Base-by-base conservation (phyloP, 495 filamentous ascomycete species). In the Glonium stellatum region DNA sequence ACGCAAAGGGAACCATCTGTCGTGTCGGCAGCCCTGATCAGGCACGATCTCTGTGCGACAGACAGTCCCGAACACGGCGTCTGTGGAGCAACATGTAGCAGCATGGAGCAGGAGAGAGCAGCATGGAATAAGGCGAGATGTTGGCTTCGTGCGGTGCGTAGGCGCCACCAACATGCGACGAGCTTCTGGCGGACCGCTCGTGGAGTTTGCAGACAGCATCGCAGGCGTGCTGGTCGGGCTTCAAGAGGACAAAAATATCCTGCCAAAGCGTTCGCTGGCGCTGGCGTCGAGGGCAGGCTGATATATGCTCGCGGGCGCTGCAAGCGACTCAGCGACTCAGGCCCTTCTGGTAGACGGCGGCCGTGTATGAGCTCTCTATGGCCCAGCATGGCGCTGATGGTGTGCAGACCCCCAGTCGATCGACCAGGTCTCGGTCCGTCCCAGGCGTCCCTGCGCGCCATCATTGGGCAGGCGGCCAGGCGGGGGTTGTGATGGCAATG, bases 31-130 rank as follows among this genome's bases (percentile, higher is more conserved):
- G 48, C 48, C 13, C 13, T 54, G 44, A 19, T 64, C 57, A 60
- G 57, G 62, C 56, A 49, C 57, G 57, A 60, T 60, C 57, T 56
- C n/a, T 31, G 62, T 56, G 53, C 27, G 57, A 58, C 61, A 41
- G 57, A 58, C 61, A 41, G 25, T 12, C 13, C 39, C 22, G 35
- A 48, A 64, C n/a, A n/a, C n/a, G n/a, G n/a, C n/a, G n/a, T n/a
- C n/a, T n/a, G n/a, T n/a, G n/a, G n/a, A n/a, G n/a, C n/a, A n/a
- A n/a, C n/a, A n/a, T n/a, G n/a, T n/a, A n/a, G n/a, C n/a, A n/a
- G n/a, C n/a, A n/a, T n/a, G n/a, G n/a, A n/a, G n/a, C n/a, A n/a
- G n/a, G n/a, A n/a, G n/a, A n/a, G n/a, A n/a, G n/a, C n/a, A n/a
- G n/a, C n/a, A n/a, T n/a, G n/a, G n/a, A n/a, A n/a, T 37, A 34